These are phyloP conservation scores for Xylaria multiplex DNA, from an alignment of 2,329 filamentous ascomycete species.

Conservation along the genomic window DNA sequence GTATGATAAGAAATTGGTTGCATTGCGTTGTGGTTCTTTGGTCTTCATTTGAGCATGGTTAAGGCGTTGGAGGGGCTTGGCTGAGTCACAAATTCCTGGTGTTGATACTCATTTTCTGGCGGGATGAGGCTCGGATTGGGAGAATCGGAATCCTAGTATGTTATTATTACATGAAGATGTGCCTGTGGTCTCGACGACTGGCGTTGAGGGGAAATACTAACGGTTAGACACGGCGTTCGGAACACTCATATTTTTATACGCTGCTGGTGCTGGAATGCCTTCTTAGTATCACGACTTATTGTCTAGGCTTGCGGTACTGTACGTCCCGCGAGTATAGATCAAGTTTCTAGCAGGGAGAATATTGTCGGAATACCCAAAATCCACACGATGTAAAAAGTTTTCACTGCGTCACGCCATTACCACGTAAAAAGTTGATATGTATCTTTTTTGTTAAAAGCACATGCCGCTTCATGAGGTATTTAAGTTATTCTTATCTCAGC, in stretches of 20 bases:
- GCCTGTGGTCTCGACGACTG: neutral
- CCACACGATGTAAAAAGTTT: constrained; percentile 1
- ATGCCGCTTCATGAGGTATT: constrained; percentile 13
- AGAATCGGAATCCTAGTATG: neutral
- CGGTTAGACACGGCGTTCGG: constrained; percentile 14
- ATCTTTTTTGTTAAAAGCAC: constrained; percentile 11
- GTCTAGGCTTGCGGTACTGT: neutral
- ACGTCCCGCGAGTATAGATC: neutral
- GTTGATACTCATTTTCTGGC: neutral
- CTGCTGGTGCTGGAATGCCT: neutral
- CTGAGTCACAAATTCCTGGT: neutral
- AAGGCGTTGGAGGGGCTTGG: constrained; percentile 12
- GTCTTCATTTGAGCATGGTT: constrained; percentile 14
- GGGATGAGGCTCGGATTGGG: neutral
- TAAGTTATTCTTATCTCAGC: constrained; percentile 7
- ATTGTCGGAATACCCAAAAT: neutral
- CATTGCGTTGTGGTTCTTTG: neutral
- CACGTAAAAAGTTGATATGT: neutral
- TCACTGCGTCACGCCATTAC: constrained; percentile 10
- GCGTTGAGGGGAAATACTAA: neutral
- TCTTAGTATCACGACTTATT: neutral
- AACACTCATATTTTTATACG: neutral
- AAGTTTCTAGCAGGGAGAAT: neutral
- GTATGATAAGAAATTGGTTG: neutral
- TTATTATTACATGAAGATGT: constrained; percentile 4